These are phyloP conservation scores for Wickerhamiella cacticola DNA, from an alignment of 805 yeast species.

Conservation along the genomic window DNA sequence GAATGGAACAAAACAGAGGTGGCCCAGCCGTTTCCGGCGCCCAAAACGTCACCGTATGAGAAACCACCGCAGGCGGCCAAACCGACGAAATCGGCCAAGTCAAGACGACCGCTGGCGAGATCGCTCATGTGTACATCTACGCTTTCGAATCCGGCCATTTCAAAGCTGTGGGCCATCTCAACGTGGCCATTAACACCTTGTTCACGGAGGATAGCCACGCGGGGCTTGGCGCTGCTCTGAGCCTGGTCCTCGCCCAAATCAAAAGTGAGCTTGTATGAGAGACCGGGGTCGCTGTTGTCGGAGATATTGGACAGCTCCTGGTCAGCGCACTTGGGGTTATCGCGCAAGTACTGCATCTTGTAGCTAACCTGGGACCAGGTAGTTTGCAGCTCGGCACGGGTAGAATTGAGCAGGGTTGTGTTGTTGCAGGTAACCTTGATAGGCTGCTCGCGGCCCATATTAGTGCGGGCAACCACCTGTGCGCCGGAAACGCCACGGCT, in stretches of 20 bases:
- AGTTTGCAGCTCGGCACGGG: conserved; percentile 65
- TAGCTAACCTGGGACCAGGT: conserved; percentile 82
- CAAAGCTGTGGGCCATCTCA: conserved; percentile 97
- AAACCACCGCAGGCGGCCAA: conserved; percentile 98
- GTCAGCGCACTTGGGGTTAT: conserved; percentile 80
- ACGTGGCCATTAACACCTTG: conserved; percentile 97
- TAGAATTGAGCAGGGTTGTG: conserved; percentile 34
- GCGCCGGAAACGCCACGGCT: conserved; percentile 46
- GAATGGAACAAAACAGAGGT: conserved; percentile 83
- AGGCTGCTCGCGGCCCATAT: conserved; percentile 37
- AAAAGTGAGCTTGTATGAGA: conserved; percentile 66
- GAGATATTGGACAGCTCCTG: conserved; percentile 66
- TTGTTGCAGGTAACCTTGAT: conserved; percentile 39
- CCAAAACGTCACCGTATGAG: conserved; percentile 96
- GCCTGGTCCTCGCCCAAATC: conserved; percentile 31
- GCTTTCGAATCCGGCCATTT: conserved; percentile 87
- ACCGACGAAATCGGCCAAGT: conserved; percentile 67
- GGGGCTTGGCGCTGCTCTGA: conserved; percentile 43
- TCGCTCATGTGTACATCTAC: conserved; percentile 97
- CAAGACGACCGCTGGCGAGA: conserved; percentile 57
- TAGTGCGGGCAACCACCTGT: conserved; percentile 54
- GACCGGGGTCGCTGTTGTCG: conserved; percentile 85
- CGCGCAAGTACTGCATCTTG: conserved; percentile 82
- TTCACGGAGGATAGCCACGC: conserved; percentile 91
- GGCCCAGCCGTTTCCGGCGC: conserved; percentile 99